Percentiles rank a stretch among this genome's conserved stretches.
These are phyloP conservation scores for Pseudopithomyces chartarum DNA, from an alignment of 2,329 filamentous ascomycete genomes.

Conservation along the genomic window DNA sequence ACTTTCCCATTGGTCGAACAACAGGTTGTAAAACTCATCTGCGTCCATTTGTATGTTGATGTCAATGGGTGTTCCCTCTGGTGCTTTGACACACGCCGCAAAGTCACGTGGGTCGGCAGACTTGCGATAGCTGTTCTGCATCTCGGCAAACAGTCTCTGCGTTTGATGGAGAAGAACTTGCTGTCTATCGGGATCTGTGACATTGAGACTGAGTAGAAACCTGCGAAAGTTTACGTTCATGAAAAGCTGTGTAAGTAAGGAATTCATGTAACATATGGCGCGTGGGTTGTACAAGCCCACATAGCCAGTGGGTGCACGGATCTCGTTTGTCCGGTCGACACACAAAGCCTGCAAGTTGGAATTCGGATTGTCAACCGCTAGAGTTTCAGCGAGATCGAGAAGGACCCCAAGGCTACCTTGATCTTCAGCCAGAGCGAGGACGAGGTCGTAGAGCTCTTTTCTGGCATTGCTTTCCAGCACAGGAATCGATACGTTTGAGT, in stretches of 20 bases:
- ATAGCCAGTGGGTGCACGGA: conserved; percentile 81
- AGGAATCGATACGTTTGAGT: conserved; percentile 23
- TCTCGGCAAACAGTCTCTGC: conserved; percentile 78
- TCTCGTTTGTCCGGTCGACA: conserved; percentile 67
- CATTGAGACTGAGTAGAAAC: conserved; percentile 70
- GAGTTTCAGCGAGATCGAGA: conserved; percentile 29
- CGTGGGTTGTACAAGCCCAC: conserved; percentile 90
- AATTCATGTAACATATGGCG: conserved; percentile 98
- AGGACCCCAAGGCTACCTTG: conserved; percentile 31
- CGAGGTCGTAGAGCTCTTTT: conserved; percentile 44
- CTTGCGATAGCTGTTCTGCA: conserved; percentile 81
- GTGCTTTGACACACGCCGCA: conserved; percentile 77
- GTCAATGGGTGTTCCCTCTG: conserved; percentile 82
- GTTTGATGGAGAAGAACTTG: conserved; percentile 77
- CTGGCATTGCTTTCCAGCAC: conserved; percentile 43
- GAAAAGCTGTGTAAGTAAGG: conserved; percentile 89
- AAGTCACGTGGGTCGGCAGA: conserved; percentile 74
- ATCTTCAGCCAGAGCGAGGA: conserved; percentile 40
- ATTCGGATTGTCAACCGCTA: conserved; percentile 48
- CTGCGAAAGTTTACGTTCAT: conserved; percentile 89
- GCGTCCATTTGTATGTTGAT: conserved; percentile 95
- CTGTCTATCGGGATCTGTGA: conserved; percentile 59
- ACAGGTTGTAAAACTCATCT: conserved; percentile 93
- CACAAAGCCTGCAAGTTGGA: conserved; percentile 60
- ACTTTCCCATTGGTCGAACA: conserved; percentile 89